phyloP scores from a whole-genome alignment of 257 asterid species.

The Datura wrightii region DNA sequence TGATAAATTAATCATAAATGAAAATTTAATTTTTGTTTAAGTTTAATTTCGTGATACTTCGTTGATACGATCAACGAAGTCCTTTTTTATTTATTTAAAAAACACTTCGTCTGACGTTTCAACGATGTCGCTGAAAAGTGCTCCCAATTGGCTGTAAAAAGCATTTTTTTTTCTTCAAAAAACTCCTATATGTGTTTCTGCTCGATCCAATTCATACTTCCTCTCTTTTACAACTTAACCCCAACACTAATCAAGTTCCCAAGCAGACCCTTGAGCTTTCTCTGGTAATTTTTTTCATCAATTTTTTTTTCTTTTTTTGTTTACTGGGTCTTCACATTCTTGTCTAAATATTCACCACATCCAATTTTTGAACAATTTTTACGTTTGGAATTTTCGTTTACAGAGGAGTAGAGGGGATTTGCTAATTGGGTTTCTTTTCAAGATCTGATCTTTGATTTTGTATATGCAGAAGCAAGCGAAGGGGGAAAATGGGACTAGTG shows the following conservation, averaged over 20 bases:
- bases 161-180: neutral
- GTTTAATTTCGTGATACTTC: no score
- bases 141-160: neutral
- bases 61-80: no score
- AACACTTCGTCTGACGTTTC: no score
- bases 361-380: neutral
- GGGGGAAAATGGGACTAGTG: slow-evolving; percentile 89
- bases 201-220: neutral
- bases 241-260: neutral
- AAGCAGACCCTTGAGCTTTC: slow-evolving; percentile 17
- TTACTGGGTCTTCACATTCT: neutral
- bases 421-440: neutral
- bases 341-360: neutral
- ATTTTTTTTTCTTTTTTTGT: neutral
- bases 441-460: slow-evolving; percentile 18
- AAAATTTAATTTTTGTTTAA: no score
- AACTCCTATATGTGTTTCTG: neutral
- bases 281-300: neutral
- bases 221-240: neutral
- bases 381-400: neutral
- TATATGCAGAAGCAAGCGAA: slow-evolving; percentile 32
- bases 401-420: no score
- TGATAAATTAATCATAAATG: no score
- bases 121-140: neutral
- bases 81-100: no score